Conservation (phyloP, 208 protist genomes). For the Trypanosoma melophagium region DNA sequence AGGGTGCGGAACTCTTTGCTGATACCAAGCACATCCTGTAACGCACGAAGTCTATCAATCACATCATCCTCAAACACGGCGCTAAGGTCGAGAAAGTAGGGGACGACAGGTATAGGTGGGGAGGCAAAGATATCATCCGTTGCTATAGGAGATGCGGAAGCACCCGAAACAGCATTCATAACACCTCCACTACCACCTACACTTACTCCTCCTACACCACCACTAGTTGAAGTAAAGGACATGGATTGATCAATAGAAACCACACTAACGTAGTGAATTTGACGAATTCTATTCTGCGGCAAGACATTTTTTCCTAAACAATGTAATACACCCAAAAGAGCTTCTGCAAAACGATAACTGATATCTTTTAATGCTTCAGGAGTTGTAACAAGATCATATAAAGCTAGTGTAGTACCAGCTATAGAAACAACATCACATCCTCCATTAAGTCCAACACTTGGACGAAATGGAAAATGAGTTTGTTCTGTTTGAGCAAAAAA, state of each 20-base stretch:
- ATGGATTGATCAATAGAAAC: constrained; percentile 63
- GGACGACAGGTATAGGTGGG: constrained; percentile 35
- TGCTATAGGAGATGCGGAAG: not conserved
- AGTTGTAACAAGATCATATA: constrained; percentile 75
- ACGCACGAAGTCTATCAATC: constrained; percentile 59
- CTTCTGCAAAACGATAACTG: constrained; percentile 65
- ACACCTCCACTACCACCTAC: not conserved
- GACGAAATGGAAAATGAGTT: constrained; percentile 70
- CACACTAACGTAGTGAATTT: constrained; percentile 73
- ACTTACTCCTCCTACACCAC: not conserved
- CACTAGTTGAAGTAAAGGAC: not conserved
- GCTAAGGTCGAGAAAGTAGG: constrained; percentile 73
- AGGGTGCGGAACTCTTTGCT: constrained; percentile 71
- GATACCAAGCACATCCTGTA: constrained; percentile 67
- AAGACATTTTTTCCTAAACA: constrained; percentile 64
- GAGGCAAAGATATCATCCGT: constrained; percentile 24
- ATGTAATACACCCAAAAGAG: constrained; percentile 78
- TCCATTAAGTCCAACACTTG: constrained; percentile 68
- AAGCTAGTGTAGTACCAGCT: constrained; percentile 52
- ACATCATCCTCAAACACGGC: constrained; percentile 71
- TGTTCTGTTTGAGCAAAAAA: constrained; percentile 67
- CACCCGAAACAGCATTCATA: not conserved
- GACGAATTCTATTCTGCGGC: constrained; percentile 54
- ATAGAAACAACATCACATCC: constrained; percentile 84
- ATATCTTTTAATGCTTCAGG: constrained; percentile 43